Evolutionary conservation across 441 rosid species (phyloP).

Genomic region (Mallotus repandus): DNA sequence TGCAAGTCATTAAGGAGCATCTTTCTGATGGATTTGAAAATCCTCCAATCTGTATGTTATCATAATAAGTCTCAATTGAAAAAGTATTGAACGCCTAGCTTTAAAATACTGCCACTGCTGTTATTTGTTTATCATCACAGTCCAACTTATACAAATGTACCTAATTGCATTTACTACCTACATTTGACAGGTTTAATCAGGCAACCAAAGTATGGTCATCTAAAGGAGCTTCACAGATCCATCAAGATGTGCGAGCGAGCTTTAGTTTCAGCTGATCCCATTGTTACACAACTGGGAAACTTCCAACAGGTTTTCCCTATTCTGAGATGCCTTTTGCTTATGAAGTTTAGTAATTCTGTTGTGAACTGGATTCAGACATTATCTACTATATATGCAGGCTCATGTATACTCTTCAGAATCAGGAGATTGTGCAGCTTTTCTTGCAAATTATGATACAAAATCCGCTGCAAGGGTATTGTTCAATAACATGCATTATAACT

Average conservation of each 20-base stretch:
- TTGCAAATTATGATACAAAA: slow-evolving; percentile 83
- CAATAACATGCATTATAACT: slow-evolving; percentile 89
- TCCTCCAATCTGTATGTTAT: background rate
- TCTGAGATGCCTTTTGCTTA: slow-evolving; percentile 7
- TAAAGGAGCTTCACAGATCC: slow-evolving; percentile 92
- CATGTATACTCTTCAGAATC: slow-evolving; percentile 73
- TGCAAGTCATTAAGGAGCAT: background rate
- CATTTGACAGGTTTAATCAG: slow-evolving; percentile 68
- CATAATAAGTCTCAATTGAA: slow-evolving; percentile 6
- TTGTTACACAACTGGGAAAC: slow-evolving; percentile 72
- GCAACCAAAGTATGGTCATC: slow-evolving; percentile 92
- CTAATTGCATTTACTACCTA: slow-evolving; percentile 20
- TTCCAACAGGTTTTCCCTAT: slow-evolving; percentile 68
- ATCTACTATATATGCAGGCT: slow-evolving; percentile 52
- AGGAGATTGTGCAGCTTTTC: slow-evolving; percentile 94
- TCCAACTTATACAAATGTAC: background rate
- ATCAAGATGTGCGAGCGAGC: slow-evolving; percentile 89
- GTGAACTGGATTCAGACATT: slow-evolving; percentile 10
- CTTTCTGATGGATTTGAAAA: background rate
- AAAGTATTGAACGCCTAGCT: background rate
- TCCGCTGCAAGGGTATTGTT: slow-evolving; percentile 76
- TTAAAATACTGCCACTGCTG: too few relatives aligned
- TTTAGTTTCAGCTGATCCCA: slow-evolving; percentile 76
- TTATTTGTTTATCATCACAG: too few relatives aligned
- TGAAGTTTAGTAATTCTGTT: slow-evolving; percentile 15